These are phyloP conservation scores for Cotoneaster glaucophyllus DNA, from an alignment of 306 rosid species.

Conservation along the genomic window DNA sequence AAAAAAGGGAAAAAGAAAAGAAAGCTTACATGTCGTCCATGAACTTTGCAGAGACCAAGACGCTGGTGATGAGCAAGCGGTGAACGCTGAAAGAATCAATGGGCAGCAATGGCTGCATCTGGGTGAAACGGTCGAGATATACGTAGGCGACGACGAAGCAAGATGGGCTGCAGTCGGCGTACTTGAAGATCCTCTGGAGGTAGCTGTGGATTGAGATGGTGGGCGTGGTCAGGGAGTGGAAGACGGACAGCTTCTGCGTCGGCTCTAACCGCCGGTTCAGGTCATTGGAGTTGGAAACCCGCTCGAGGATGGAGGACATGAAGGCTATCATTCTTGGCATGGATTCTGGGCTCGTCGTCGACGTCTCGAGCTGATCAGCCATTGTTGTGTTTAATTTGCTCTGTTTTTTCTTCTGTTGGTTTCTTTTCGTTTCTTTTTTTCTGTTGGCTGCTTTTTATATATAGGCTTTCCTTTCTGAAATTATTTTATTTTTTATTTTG, in stretches of 20 bases:
- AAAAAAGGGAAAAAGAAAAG: neutral
- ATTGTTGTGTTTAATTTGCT: conserved; percentile 12
- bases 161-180: conserved; percentile 78
- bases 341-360: conserved; percentile 22
- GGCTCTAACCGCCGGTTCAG: conserved; percentile 25
- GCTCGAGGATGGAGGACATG: conserved; percentile 60
- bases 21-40: conserved; percentile 76
- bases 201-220: conserved; percentile 63
- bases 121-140: conserved; percentile 78
- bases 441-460: neutral
- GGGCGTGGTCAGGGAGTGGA: conserved; percentile 68
- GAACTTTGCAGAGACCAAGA: conserved; percentile 82
- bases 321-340: conserved; percentile 58
- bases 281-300: conserved; percentile 60
- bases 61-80: conserved; percentile 75
- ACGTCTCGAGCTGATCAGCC: conserved; percentile 46
- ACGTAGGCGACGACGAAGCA: conserved; percentile 87
- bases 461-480: neutral
- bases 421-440: neutral
- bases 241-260: conserved; percentile 50
- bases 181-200: conserved; percentile 75
- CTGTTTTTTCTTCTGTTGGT: neutral
- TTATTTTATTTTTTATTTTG: neutral
- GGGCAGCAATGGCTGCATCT: conserved; percentile 50
- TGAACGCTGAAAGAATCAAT: conserved; percentile 79